Base-by-base conservation (phyloP, 495 filamentous ascomycete species). In the Viridothelium virens region DNA sequence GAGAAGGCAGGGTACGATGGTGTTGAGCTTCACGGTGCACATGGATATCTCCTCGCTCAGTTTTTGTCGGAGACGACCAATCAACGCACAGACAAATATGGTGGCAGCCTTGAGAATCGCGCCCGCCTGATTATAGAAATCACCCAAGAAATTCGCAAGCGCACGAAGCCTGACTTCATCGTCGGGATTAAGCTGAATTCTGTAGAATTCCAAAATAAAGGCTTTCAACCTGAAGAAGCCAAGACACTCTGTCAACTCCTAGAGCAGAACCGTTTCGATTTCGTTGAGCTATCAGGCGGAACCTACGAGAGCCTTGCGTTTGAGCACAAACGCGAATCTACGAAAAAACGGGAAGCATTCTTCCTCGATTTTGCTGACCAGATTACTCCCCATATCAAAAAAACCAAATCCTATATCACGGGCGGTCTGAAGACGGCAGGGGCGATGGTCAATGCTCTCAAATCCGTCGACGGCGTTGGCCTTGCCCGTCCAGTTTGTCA, bases 41-140 rank as follows among this genome's bases (percentile, higher is more conserved):
- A 75, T 67, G 86, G 87, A n/a, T 90, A 90, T 70, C 80, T 90
- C n/a, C 73, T 90, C 12, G 77, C 87, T 41, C 81, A 89, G 74
- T 89, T 91, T 74, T 74, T 89, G 25, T 82, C 85, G 10, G 75
- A 75, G n/a, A 74, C 75, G 18, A 73, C 75, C 56, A 79, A 79
- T 65, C 64, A 74, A 11, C 74, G 77, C 11, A 77, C 75, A 5
- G 77, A 79, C 66, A 64, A 74, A 37, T 79, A 79, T 67, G 77
- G 77, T 53, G 77, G 77, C 18, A 72, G 66, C 59, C 86, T 87
- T 69, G 80, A 82, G 69, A 86, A 85, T 66, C 68, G 72, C 39
- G 68, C 70, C 1, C 72, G 72, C 31, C 65, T 74, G 12, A 71
- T 68, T 63, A 16, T 71, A 38, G 72, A 74, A 36, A 72, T 74